Evolutionary conservation across 1,284 basidiomycete genomes (phyloP).

Genomic region (Gymnopus androsaceus): DNA sequence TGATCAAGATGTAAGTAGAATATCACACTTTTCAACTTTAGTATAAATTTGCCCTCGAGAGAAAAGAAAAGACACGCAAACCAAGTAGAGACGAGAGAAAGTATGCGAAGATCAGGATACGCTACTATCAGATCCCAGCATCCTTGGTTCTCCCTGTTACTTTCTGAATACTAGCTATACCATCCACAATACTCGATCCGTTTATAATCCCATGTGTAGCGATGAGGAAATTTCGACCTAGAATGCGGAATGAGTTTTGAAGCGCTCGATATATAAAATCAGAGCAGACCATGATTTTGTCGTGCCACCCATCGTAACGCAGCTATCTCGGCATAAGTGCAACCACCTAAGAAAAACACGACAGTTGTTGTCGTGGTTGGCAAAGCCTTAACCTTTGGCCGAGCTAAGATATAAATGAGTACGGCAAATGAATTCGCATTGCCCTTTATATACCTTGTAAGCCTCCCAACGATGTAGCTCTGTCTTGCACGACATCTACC

Average conservation of each 20-base stretch:
- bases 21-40: too few relatives aligned
- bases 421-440: conserved; percentile 7
- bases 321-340: conserved; percentile 96
- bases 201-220: conserved; percentile 89
- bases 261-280: not conserved
- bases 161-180: conserved; percentile 54
- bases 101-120: too few relatives aligned
- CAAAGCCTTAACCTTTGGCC: conserved; percentile 50
- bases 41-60: too few relatives aligned
- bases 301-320: conserved; percentile 89
- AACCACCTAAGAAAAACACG: conserved; percentile 96
- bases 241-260: conserved; percentile 10
- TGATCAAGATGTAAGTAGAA: too few relatives aligned
- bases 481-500: conserved; percentile 76
- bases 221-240: conserved; percentile 83
- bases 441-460: too few relatives aligned
- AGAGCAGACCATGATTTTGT: conserved; percentile 76
- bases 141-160: conserved; percentile 34
- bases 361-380: conserved; percentile 90
- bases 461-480: conserved; percentile 30
- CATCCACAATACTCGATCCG: conserved; percentile 71
- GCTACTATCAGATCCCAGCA: conserved; percentile 30
- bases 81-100: too few relatives aligned
- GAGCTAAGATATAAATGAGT: conserved; percentile 39
- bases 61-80: too few relatives aligned